phyloP scores from a whole-genome alignment of 2,329 filamentous ascomycete genomes.

The Daldinia eschscholtzii region DNA sequence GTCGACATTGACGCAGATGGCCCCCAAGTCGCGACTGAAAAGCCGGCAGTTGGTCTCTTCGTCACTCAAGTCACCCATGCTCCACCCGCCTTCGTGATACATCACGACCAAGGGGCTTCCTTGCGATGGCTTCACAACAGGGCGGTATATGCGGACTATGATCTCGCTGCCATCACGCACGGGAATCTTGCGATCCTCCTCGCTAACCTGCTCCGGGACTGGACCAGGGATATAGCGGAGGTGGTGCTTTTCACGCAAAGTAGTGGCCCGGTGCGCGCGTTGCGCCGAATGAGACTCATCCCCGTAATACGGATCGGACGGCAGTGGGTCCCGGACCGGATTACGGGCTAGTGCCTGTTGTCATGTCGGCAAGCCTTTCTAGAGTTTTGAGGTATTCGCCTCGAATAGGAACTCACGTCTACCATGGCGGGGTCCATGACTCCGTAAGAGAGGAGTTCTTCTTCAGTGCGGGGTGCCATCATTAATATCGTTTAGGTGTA shows the following conservation, averaged over 20 bases:
- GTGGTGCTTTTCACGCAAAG: constrained; percentile 48
- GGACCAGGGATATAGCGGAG: constrained; percentile 48
- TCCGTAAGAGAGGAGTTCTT: constrained; percentile 44
- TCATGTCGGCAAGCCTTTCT: constrained; percentile 3
- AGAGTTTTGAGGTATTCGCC: too few species aligned
- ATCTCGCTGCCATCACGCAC: constrained; percentile 53
- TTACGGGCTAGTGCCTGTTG: constrained; percentile 40
- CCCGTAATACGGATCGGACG: constrained; percentile 46
- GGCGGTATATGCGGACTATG: constrained; percentile 52
- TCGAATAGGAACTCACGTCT: constrained; percentile 37
- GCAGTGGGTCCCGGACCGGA: constrained; percentile 43
- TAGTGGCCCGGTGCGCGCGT: constrained; percentile 46
- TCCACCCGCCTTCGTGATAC: constrained; percentile 55
- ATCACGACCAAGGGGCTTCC: constrained; percentile 52
- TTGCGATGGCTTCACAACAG: constrained; percentile 32
- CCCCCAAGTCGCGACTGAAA: constrained; percentile 52
- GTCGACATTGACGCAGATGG: constrained; percentile 58
- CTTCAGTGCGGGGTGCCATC: constrained; percentile 43
- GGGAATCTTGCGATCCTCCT: constrained; percentile 51
- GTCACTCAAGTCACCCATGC: constrained; percentile 52
- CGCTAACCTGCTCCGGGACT: constrained; percentile 46
- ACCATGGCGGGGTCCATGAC: constrained; percentile 44
- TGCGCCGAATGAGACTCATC: constrained; percentile 36
- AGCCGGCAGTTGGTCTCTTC: constrained; percentile 52
- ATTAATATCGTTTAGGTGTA: background rate